A percentile compares a stretch with the other conserved stretches of the same genome.
These are phyloP conservation scores for Erodium moschatum DNA, from an alignment of 441 rosid species.

Conservation along the genomic window DNA sequence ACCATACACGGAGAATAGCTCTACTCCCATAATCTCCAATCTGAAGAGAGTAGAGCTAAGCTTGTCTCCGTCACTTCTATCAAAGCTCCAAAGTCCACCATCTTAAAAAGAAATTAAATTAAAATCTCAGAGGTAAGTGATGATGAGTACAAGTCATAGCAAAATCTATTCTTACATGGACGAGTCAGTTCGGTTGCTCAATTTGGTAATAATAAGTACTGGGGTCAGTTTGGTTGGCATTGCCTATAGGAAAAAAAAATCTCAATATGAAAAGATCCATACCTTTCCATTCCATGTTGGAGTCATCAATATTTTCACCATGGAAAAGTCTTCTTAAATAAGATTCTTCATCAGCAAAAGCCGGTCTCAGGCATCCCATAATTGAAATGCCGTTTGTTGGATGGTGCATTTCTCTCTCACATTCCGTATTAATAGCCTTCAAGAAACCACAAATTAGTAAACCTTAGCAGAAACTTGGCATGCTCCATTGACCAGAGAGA, in stretches of 20 bases:
- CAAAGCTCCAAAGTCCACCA: slow-evolving; percentile 37
- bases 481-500: not conserved
- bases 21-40: slow-evolving; percentile 67
- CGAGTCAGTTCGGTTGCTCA: not conserved
- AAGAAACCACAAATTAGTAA: slow-evolving; percentile 22
- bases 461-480: slow-evolving; percentile 10
- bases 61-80: slow-evolving; percentile 36
- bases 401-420: slow-evolving; percentile 51
- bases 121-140: slow-evolving; percentile 7
- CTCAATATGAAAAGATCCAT: slow-evolving; percentile 6
- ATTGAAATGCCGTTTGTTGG: slow-evolving; percentile 84
- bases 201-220: no score
- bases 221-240: no score
- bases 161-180: not conserved
- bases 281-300: slow-evolving; percentile 55
- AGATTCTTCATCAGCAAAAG: slow-evolving; percentile 66
- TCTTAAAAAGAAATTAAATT: slow-evolving; percentile 28
- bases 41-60: slow-evolving; percentile 49
- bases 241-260: no score
- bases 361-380: slow-evolving; percentile 67
- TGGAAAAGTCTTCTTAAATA: slow-evolving; percentile 54
- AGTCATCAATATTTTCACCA: slow-evolving; percentile 47
- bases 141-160: not conserved
- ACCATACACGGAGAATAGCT: slow-evolving; percentile 71
- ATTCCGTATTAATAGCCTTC: slow-evolving; percentile 49